Evolutionary conservation across 2,329 filamentous ascomycete genomes (phyloP), one percentile per base, ranked within the genome.

Genomic region (Didymella segeticola): DNA sequence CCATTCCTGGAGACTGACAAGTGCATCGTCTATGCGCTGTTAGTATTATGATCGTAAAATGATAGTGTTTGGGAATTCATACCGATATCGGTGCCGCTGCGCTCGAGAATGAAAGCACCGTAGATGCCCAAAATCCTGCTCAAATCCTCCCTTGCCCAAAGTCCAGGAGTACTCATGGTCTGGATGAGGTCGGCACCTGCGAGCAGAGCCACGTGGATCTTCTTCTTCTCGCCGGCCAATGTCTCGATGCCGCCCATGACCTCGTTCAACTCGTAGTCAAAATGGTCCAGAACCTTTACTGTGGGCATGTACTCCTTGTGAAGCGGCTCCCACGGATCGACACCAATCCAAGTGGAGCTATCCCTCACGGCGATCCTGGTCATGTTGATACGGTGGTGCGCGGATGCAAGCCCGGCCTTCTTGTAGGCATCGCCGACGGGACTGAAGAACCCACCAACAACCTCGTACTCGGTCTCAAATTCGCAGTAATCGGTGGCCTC

Each of bases 241-340:
- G 83, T 84, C 66, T 89, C 83, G 25, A 95, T 85, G 6, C 93
- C 93, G 31, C 89, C 87, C 25, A 87, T 80, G 37, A 91, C 84
- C 20, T 85, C 83, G 72, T 97, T 96, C 71, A 97, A 90, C 73
- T 97, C 91, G 70, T 93, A 79, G 62, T 96, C 87, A 66, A 97
- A 95, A 76, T 97, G 93, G 69, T 96, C 91, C 42, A 97, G 81
- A 33, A 96, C 93, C 64, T 89, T 85, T 31, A 93, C 93, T 1
- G 93, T 98, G 14, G 92, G 91, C 58, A 91, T 88, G 72, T 96
- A 98, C 62, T 89, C 83, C 68, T 88, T 85, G 77, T 96, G 87
- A 66, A 89, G 80, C n/a, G 91, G 89, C 80, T 96, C 93, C 86
- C 86, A 43, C 6, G 71, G 67, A 48, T 75, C 73, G 5, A 75